Base-by-base conservation (phyloP, 257 asterid genomes). In the Buddleja alternifolia region DNA sequence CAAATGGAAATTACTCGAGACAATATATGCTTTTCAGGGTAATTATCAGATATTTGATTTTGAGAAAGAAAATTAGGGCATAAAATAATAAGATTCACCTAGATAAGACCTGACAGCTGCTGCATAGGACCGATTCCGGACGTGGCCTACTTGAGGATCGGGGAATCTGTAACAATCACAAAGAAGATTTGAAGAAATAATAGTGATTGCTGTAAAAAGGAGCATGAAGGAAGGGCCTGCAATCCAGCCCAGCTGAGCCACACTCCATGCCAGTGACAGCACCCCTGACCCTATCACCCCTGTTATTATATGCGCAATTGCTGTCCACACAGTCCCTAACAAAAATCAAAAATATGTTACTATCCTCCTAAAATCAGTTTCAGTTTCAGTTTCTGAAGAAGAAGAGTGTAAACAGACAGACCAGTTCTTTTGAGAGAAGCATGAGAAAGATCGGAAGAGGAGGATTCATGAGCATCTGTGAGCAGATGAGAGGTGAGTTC, bases 231-330 rank as follows among this genome's bases (percentile, higher is more conserved):
- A 3, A 51, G 86, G 88, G 24, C 88, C 86, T 9, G 77, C 85
- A 69, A 85, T 83, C 91, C 88, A 85, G 7, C 90, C 90, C 46
- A 85, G 60, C 74, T 85, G 90, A 71, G 88, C 90, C 67, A 85
- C 71, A 72, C 88, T 82, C 90, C 88, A 85, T 72, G 88, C 86
- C 69, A 82, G 62, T 34, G 90, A 82, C 36, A 82, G 74, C 69
- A 85, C 90, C 56, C 90, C 90, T 53, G 88, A 82, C 25, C 90
- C 88, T 68, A 85, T 85, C 41, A 85, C 90, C 50, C 84, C 90
- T 1, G 87, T 82, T 71, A 85, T 85, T 56, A 85, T 75, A 74
- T 85, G 88, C 12, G 88, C 86, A 10, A 66, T 63, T 44, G 86
- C 86, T 14, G 86, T 82, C 88, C 83, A 80, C 2, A 82, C 60